Evolutionary conservation across 1,139 yeast species (phyloP).

Genomic region (Casaregolazyma suthepensis): DNA sequence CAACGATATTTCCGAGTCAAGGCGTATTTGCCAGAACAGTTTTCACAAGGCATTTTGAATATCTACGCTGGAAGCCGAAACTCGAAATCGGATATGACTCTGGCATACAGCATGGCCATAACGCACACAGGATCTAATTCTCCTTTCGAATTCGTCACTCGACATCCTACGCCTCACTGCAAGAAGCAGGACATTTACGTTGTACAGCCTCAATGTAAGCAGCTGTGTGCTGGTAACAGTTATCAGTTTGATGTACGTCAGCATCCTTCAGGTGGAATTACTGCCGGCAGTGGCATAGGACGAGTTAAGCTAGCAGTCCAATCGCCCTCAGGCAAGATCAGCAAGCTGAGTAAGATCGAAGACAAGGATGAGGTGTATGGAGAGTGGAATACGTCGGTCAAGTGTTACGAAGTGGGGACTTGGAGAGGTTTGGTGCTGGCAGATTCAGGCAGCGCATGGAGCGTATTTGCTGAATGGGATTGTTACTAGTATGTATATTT

Average conservation of each 20-base stretch:
- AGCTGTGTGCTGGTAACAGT: constrained; percentile 49
- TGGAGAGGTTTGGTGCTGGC: constrained; percentile 83
- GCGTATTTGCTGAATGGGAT: constrained; percentile 89
- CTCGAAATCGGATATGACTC: constrained; percentile 49
- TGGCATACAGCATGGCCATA: constrained; percentile 72
- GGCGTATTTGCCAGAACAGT: constrained; percentile 67
- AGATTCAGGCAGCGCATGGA: constrained; percentile 78
- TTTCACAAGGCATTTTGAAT: constrained; percentile 64
- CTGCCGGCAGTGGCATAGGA: constrained; percentile 36
- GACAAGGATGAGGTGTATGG: constrained; percentile 34
- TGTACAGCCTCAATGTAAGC: constrained; percentile 73
- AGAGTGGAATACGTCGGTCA: constrained; percentile 51
- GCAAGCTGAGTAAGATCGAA: constrained; percentile 50
- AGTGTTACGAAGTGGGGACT: constrained; percentile 64
- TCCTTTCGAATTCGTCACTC: constrained; percentile 58
- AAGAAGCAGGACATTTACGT: constrained; percentile 73
- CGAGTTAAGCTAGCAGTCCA: constrained; percentile 62
- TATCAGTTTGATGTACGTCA: constrained; percentile 61
- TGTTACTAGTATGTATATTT: constrained; percentile 36
- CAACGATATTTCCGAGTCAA: constrained; percentile 69
- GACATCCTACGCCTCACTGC: constrained; percentile 66
- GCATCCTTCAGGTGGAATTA: constrained; percentile 56
- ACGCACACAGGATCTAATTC: constrained; percentile 63
- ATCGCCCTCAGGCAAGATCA: constrained; percentile 77
- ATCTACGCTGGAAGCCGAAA: constrained; percentile 70